Conservation (phyloP, 306 rosid species). For the Benincasa hispida region DNA sequence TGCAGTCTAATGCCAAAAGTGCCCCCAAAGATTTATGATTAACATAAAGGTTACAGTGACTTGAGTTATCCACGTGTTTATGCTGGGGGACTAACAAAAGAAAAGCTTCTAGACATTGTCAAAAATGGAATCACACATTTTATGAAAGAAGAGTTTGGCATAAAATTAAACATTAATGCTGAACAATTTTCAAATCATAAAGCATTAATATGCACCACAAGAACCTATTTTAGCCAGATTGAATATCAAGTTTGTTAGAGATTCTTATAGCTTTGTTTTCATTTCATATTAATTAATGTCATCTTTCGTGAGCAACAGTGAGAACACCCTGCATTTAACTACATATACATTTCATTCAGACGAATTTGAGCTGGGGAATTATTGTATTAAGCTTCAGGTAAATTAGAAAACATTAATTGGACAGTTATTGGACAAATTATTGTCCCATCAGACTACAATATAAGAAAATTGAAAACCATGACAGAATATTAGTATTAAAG, state of each 20-base stretch:
- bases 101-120: neutral
- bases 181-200: neutral
- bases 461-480: constrained; percentile 4
- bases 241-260: neutral
- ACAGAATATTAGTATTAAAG: neutral
- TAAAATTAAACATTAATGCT: neutral
- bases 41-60: neutral
- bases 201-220: neutral
- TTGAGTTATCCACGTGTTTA: neutral
- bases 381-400: neutral
- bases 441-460: neutral
- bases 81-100: neutral
- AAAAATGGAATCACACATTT: neutral
- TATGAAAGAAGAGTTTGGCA: neutral
- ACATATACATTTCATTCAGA: neutral
- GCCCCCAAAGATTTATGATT: neutral
- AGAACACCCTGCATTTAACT: neutral
- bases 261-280: neutral
- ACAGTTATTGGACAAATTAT: neutral
- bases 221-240: neutral
- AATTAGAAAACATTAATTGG: neutral
- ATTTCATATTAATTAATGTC: neutral
- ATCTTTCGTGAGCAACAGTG: neutral
- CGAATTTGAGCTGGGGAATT: neutral
- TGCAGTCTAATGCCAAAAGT: neutral